phyloP scores from a whole-genome alignment of 2,329 filamentous ascomycete species.

The Trichothecium roseum region DNA sequence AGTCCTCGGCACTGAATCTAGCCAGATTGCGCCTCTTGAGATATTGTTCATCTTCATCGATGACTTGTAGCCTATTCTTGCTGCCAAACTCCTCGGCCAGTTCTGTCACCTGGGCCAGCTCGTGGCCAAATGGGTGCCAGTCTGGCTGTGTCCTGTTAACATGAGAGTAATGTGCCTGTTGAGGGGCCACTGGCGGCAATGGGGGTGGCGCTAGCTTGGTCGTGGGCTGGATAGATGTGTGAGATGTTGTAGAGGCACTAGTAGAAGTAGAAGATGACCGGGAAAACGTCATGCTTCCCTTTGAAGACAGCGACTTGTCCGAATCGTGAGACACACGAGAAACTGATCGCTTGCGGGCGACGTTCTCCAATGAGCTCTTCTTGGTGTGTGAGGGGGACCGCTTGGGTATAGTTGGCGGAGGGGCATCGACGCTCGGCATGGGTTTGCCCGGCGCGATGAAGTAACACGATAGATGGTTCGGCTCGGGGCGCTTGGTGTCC shows the following conservation, averaged over 20 bases:
- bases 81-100: conserved; percentile 79
- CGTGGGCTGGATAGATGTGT: conserved; percentile 17
- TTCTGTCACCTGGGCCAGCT: conserved; percentile 86
- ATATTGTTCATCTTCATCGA: conserved; percentile 57
- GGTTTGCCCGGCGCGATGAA: conserved; percentile 44
- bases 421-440: conserved; percentile 26
- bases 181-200: conserved; percentile 11
- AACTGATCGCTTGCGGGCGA: conserved; percentile 56
- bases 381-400: conserved; percentile 84
- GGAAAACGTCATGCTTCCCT: conserved; percentile 45
- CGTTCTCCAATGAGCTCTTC: conserved; percentile 62
- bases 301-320: conserved; percentile 41
- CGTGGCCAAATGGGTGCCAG: conserved; percentile 72
- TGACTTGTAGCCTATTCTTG: conserved; percentile 44
- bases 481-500: conserved; percentile 41
- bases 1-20: conserved; percentile 71
- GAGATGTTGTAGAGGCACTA: conserved; percentile 36
- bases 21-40: conserved; percentile 60
- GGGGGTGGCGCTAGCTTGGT: conserved; percentile 20
- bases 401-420: conserved; percentile 60
- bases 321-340: conserved; percentile 48
- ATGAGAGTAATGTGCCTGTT: conserved; percentile 2
- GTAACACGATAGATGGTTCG: conserved; percentile 59
- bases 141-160: conserved; percentile 17
- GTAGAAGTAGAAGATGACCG: conserved; percentile 47